Base-by-base conservation (phyloP, 805 yeast species). In the Ogataea pignaliae region DNA sequence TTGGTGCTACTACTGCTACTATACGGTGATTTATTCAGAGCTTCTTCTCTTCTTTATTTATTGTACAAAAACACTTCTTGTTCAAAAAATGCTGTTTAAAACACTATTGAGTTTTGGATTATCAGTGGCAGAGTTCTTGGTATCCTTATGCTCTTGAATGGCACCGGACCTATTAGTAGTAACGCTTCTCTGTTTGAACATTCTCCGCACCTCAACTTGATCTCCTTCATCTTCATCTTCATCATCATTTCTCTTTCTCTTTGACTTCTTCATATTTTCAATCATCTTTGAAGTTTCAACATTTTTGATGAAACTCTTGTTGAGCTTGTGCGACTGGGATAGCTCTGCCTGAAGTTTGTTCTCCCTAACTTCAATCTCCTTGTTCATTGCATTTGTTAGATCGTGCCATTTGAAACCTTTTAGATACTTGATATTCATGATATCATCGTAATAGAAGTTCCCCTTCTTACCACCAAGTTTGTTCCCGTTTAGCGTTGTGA, bases 321-420 rank as follows among this genome's bases (percentile, higher is more conserved):
- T 90, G 63, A 91, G 75, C 54, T 87, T 85, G 44, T 82, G 85
- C 34, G 95, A 96, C 63, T 88, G 96, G 1, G 95, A 77, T 32
- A 93, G 78, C 64, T 93, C 98, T 47, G 95, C 78, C 50, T 89
- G 83, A 58, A 91, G 71, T 66, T 87, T 89, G 41, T 91, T 80
- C 57, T 89, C 95, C 64, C 96, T 81, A 36, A 83, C 75, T 63
- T 90, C 97, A 51, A 85, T 83, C 66, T 93, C 98, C 56, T 79
- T 79, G 2, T 96, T 89, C 51, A 91, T 86, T 61, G 91, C 97
- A 61, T 85, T 95, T 3, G 97, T 90, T 60, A 93, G 72, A 58
- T 93, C 95, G 44, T 84, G 75, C 99, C 99, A 93, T 61, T 93
- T 93, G 75, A 91, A 93, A 2, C 91, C 89, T 10, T 88, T 82